Evolutionary conservation across 108 stramenopile species (phyloP).

Genomic region (Thalassiosira profunda): DNA sequence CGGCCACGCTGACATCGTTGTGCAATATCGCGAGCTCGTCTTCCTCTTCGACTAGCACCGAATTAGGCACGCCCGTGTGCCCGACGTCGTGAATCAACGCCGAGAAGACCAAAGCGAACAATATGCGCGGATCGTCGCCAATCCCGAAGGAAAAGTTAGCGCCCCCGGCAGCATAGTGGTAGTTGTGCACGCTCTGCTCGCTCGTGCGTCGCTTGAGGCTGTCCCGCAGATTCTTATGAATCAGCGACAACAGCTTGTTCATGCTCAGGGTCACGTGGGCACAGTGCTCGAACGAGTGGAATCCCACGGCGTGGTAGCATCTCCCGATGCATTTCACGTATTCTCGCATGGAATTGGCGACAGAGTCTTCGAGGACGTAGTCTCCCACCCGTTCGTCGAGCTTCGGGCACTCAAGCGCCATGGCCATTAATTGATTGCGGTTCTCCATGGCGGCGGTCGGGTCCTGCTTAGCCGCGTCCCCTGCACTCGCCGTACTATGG

Average conservation of each 20-base stretch:
- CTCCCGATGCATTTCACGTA: constrained; percentile 24
- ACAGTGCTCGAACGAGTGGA: constrained; percentile 33
- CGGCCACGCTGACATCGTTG: constrained; percentile 20
- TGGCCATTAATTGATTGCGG: background rate
- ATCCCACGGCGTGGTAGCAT: constrained; percentile 32
- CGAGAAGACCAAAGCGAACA: constrained; percentile 47
- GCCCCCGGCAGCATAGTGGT: too few relatives aligned
- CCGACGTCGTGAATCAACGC: constrained; percentile 57
- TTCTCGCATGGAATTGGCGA: constrained; percentile 17
- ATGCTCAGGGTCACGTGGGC: constrained; percentile 31
- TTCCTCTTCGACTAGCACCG: constrained; percentile 17
- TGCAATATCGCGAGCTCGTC: constrained; percentile 22
- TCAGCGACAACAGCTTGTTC: constrained; percentile 34
- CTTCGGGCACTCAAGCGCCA: constrained; percentile 8
- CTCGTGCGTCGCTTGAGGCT: background rate
- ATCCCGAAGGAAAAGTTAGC: constrained; percentile 54
- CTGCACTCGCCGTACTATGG: constrained; percentile 1
- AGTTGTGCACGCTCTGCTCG: background rate
- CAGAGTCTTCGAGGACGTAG: constrained; percentile 18
- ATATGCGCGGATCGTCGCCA: constrained; percentile 65
- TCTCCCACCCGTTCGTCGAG: constrained; percentile 17
- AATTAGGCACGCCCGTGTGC: constrained; percentile 46
- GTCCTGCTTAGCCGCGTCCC: background rate
- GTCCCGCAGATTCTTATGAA: constrained; percentile 1
- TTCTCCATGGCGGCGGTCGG: background rate